Conservation (phyloP, 306 rosid species). For the Quercus agrifolia region DNA sequence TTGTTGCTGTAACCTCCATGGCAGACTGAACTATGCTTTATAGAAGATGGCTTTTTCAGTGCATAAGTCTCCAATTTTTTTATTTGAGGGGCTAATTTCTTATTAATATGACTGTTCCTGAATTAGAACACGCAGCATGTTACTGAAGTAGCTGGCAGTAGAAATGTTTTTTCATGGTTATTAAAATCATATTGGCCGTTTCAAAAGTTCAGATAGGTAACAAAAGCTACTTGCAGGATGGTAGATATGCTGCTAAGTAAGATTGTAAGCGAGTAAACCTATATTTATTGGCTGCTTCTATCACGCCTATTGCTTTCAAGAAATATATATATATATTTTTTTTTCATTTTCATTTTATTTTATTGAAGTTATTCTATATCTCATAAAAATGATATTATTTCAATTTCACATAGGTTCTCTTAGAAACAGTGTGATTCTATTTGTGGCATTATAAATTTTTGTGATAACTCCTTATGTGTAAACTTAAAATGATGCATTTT, state of each 20-base stretch:
- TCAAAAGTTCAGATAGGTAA: background rate
- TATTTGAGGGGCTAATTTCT: background rate
- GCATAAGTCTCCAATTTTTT: background rate
- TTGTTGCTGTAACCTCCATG: background rate
- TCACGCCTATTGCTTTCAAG: background rate
- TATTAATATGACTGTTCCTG: background rate
- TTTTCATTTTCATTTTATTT: background rate
- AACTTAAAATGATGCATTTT: constrained; percentile 4
- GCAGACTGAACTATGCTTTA: background rate
- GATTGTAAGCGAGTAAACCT: background rate
- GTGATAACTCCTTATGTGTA: background rate
- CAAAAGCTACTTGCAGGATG: background rate
- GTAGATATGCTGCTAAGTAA: background rate
- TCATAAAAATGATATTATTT: background rate
- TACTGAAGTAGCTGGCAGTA: background rate
- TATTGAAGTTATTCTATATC: background rate
- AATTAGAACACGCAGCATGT: background rate
- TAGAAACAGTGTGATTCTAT: background rate
- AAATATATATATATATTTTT: background rate
- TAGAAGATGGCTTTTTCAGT: background rate
- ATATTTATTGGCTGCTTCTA: background rate
- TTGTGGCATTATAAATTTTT: background rate
- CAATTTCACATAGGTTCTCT: background rate
- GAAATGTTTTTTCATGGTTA: background rate
- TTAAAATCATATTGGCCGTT: background rate